These are phyloP conservation scores for Huntiella abstrusa DNA, from an alignment of 2,329 filamentous ascomycete species.

Conservation along the genomic window DNA sequence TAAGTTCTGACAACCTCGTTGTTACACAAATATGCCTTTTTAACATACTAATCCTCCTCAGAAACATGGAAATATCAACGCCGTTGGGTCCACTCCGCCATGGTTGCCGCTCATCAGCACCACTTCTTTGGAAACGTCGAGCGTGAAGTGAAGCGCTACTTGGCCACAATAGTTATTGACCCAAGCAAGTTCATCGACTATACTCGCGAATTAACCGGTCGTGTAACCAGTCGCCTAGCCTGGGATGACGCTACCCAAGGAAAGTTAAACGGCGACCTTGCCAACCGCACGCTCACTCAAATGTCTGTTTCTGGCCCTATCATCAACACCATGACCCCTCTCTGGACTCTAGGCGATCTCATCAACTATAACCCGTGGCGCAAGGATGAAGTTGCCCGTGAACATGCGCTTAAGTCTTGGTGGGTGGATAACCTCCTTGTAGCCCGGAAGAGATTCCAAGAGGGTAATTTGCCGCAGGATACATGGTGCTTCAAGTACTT, in stretches of 20 bases:
- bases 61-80: constrained; percentile 30
- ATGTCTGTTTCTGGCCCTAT: constrained; percentile 34
- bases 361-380: constrained; percentile 28
- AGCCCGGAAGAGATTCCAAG: constrained; percentile 23
- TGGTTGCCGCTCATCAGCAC: constrained; percentile 21
- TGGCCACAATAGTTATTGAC: constrained; percentile 27
- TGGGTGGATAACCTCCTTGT: constrained; percentile 25
- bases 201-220: constrained; percentile 29
- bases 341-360: constrained; percentile 26
- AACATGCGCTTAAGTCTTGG: constrained; percentile 25
- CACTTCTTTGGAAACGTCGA: constrained; percentile 32
- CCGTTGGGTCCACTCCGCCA: constrained; percentile 32
- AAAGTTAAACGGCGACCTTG: constrained; percentile 25
- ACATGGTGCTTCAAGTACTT: constrained; percentile 32
- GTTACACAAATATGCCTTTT: background rate
- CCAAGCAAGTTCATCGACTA: constrained; percentile 26
- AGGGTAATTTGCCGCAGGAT: constrained; percentile 23
- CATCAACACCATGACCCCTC: constrained; percentile 29
- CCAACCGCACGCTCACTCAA: constrained; percentile 27
- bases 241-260: constrained; percentile 31
- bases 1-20: constrained; percentile 15
- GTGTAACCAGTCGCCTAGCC: constrained; percentile 30
- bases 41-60: constrained; percentile 13
- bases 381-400: constrained; percentile 25
- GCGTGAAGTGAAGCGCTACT: constrained; percentile 25